Base-by-base conservation (phyloP, 2,329 filamentous ascomycete genomes). In the Sarocladiaceae sp. region DNA sequence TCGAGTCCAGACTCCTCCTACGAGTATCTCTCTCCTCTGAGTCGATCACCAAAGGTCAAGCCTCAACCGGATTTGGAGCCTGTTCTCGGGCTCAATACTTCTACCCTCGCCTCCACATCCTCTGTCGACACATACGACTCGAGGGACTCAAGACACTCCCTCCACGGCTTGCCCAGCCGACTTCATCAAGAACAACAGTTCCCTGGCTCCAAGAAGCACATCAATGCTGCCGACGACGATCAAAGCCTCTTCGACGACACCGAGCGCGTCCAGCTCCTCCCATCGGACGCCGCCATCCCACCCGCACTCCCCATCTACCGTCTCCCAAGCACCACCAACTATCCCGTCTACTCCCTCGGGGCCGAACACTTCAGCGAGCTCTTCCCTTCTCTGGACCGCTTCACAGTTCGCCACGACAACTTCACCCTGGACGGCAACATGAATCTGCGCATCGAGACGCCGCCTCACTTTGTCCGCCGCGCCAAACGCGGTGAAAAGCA, bases 391-490 rank as follows among this genome's bases (percentile, higher is more conserved):
- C 76, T 83, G 53, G 81, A 88, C 60, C 79, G 86, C 45, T 69
- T 97, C 43, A 79, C 80, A 27, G 88, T 98, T 57, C 81, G 85
- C 21, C 91, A 97, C 60, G 93, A 97, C 60, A 88, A 96, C 64
- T 80, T 87, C 40, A 93, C 89, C 0, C 67, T 83, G 3, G 91
- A 98, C 60, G 91, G 91, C 27, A 95, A 96, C 70, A 94, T 96
- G 88, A 97, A 97, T 60, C 74, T 98, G 46, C 83, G 90, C 24
- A 75, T 97, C 47, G 90, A 95, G 60, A 91, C 88, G 3, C 40
- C 40, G 5, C 37, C 37, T 12, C 37, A 41, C n/a, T 41, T 41
- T 16, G 23, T 41, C 37, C 37, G 26, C 24, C 37, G n/a, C 37
- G 4, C 37, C 37, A 13, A 24, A 41, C 24, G 10, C 10, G 13